Base-by-base conservation (phyloP, 2,329 filamentous ascomycete genomes). In the Talaromyces atroroseus region DNA sequence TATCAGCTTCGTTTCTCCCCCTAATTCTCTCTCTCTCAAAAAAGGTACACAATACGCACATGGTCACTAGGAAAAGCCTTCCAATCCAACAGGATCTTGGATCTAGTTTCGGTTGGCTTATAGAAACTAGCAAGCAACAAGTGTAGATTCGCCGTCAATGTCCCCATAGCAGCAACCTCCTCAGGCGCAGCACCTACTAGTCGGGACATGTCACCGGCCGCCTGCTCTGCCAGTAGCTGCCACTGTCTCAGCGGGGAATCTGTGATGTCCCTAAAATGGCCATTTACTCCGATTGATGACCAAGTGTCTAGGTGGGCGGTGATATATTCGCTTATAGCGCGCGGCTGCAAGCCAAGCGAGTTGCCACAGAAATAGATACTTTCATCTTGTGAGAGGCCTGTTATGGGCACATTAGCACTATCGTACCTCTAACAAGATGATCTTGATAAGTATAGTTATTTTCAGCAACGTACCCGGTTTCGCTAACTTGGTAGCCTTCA, bases 11-110 rank as follows among this genome's bases (percentile, higher is more conserved):
- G 47, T 14, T 12, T n/a, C 24, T 8, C 24, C 4, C 8, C 24
- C 24, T 8, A 26, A 20, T 2, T 11, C 42, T 26, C 44, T 56
- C 29, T 23, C 14, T n/a, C n/a, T n/a, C n/a, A n/a, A 40, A 21
- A 18, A 14, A 12, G 20, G 11, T 16, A 8, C 8, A 10, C 20
- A 42, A 16, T 50, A 70, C 80, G 66, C 76, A 85, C 85, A 68
- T 89, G 86, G 67, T 95, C 90, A 68, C 87, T 91, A 1, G 90
- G 91, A 64, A 96, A 95, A 0, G 90, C 89, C 68, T 90, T 90
- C 76, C 88, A 89, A 71, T 95, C 90, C 42, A 92, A 80, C 48
- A 94, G 84, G 62, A 94, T 88, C 76, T 92, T 92, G 74, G 86
- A 84, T 34, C 73, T 79, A 63, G 78, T 74, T 32, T 76, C 73